A percentile compares a stretch with the other conserved stretches of the same genome.
phyloP scores from a whole-genome alignment of 768 basidiomycete species.

The Kwoniella sp. region DNA sequence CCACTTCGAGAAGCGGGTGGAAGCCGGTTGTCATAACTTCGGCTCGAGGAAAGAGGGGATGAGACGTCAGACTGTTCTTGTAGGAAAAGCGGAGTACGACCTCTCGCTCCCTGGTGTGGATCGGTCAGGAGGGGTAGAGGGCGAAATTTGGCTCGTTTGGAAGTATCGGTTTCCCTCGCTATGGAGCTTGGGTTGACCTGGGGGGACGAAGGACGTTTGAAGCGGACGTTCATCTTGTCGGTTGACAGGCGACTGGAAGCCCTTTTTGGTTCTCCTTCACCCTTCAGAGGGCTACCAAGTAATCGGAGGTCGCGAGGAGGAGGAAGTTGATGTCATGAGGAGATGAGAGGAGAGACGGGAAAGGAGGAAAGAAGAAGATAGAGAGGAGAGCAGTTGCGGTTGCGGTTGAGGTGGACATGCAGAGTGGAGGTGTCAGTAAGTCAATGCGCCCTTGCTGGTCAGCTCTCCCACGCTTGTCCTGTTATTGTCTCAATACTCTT shows the following conservation, averaged over 20 bases:
- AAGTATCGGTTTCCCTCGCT: slow-evolving; percentile 13
- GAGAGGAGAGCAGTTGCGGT: slow-evolving; percentile 1
- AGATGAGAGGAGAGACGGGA: neutral
- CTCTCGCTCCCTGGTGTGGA: neutral
- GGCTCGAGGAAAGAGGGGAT: neutral
- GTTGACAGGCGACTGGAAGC: neutral
- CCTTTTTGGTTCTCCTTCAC: neutral
- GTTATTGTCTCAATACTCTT: neutral
- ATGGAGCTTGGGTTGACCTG: neutral
- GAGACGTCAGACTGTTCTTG: neutral
- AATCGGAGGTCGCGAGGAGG: too few species aligned
- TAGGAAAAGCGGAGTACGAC: neutral
- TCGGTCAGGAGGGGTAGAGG: neutral
- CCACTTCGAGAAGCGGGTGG: neutral
- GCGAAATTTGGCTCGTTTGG: slow-evolving; percentile 10
- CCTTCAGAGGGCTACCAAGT: too few species aligned
- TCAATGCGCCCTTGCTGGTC: slow-evolving; percentile 6
- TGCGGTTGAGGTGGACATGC: neutral
- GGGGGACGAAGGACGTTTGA: slow-evolving; percentile 1
- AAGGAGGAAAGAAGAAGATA: slow-evolving; percentile 4
- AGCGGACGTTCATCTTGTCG: neutral
- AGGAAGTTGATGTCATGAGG: slow-evolving; percentile 3
- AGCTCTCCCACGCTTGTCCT: slow-evolving; percentile 13
- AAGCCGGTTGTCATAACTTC: neutral
- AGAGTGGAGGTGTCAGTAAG: neutral